Conservation (phyloP, 139 green algal species). For the Asterochloris sp. region DNA sequence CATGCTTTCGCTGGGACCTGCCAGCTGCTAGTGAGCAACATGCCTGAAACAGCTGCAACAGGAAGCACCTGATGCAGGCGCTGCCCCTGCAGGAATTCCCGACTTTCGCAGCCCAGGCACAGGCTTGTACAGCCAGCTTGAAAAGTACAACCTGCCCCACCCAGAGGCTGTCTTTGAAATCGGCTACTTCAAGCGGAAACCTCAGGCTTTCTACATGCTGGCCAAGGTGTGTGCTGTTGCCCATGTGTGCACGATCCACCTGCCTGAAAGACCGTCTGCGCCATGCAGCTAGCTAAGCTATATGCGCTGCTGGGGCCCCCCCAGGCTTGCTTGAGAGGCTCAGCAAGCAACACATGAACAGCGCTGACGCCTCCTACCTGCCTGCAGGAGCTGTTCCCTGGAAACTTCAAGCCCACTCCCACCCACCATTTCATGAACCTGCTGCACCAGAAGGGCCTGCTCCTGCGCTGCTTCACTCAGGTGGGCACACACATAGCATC, state of each 20-base stretch:
- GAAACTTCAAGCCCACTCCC: constrained; percentile 67
- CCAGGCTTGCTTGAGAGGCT: too few species aligned
- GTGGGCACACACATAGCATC: too few species aligned
- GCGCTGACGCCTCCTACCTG: background rate
- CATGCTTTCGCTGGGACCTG: too few species aligned
- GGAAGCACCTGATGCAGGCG: too few species aligned
- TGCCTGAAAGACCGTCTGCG: background rate
- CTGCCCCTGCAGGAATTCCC: constrained; percentile 40
- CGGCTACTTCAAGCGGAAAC: constrained; percentile 60
- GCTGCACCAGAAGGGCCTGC: constrained; percentile 80
- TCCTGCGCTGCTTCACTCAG: constrained; percentile 65
- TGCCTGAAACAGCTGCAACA: too few species aligned
- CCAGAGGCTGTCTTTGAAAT: constrained; percentile 75
- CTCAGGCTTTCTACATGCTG: constrained; percentile 71
- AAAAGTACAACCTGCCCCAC: constrained; percentile 60
- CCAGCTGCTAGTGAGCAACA: too few species aligned
- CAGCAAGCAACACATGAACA: too few species aligned
- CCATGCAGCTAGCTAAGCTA: background rate
- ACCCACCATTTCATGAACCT: constrained; percentile 80
- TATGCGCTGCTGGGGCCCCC: too few species aligned
- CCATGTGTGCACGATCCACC: background rate
- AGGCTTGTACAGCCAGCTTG: constrained; percentile 66
- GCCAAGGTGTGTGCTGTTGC: constrained; percentile 36
- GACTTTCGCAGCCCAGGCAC: constrained; percentile 72
- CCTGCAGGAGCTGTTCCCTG: constrained; percentile 60